Evolutionary conservation across 2,329 filamentous ascomycete genomes (phyloP).

Genomic region (Beauveria sp.): DNA sequence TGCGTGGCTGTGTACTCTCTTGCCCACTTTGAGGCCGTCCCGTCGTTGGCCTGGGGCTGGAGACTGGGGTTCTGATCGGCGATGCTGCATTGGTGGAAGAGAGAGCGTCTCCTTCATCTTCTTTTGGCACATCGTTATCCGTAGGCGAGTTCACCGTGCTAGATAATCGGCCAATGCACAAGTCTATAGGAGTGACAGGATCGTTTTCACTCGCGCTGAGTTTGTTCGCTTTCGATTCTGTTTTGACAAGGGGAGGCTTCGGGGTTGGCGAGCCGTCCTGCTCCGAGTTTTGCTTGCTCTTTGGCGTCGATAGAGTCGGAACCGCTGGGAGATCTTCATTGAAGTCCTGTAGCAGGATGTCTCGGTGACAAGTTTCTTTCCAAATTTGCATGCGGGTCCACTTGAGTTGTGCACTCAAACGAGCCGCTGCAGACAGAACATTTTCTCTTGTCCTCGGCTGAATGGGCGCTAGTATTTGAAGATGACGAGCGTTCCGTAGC

Average conservation of each 20-base stretch:
- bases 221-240: conserved; percentile 22
- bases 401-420: conserved; percentile 80
- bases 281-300: conserved; percentile 21
- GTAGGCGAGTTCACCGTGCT: background rate
- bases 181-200: conserved; percentile 22
- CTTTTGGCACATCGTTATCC: background rate
- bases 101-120: background rate
- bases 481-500: conserved; percentile 80
- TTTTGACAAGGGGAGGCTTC: conserved; percentile 16
- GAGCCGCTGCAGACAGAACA: conserved; percentile 74
- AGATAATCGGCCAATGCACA: conserved; percentile 15
- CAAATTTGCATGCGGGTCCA: conserved; percentile 94
- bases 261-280: conserved; percentile 21
- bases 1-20: conserved; percentile 14
- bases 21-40: conserved; percentile 16
- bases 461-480: conserved; percentile 82
- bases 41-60: conserved; percentile 16
- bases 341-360: conserved; percentile 78
- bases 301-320: conserved; percentile 16
- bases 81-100: conserved; percentile 19
- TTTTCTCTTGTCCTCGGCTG: conserved; percentile 84
- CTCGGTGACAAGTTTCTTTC: conserved; percentile 82
- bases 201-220: conserved; percentile 18
- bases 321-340: conserved; percentile 56
- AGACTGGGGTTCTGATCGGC: conserved; percentile 13